A percentile compares a stretch with the other conserved stretches of the same genome.
Evolutionary conservation across 225 moss, liverwort and hornwort genomes (phyloP).

Genomic region (Pseudoscleropodium purum): DNA sequence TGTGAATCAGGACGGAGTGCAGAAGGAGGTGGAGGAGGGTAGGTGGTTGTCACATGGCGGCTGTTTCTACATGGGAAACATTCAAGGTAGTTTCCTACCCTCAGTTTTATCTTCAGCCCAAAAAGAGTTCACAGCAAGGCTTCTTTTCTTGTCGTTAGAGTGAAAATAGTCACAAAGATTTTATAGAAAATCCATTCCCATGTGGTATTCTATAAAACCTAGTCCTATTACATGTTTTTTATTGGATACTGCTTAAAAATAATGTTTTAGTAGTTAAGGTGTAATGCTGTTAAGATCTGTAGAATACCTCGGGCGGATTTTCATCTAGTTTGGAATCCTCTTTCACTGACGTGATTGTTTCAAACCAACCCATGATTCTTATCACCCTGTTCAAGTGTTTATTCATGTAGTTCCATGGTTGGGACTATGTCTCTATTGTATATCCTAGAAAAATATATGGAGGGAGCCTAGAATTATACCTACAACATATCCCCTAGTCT

Average conservation of each 20-base stretch:
- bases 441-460: not conserved
- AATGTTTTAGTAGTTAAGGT: not conserved
- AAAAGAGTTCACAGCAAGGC: too few relatives aligned
- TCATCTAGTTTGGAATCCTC: not conserved
- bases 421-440: too few relatives aligned
- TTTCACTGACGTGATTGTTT: not conserved
- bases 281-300: too few relatives aligned
- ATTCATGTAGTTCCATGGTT: not conserved
- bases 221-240: not conserved
- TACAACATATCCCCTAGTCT: not conserved
- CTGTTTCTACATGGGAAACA: slow-evolving; percentile 32
- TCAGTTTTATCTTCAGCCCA: not conserved
- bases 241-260: too few relatives aligned
- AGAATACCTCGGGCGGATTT: too few relatives aligned
- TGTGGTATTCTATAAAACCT: not conserved
- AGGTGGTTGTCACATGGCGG: slow-evolving; percentile 15
- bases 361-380: not conserved
- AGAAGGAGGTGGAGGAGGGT: slow-evolving; percentile 32
- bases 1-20: slow-evolving; percentile 29
- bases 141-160: not conserved
- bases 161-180: not conserved
- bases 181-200: not conserved
- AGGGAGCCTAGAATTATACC: not conserved
- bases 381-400: not conserved
- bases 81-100: slow-evolving; percentile 14